These are phyloP conservation scores for Glycine soja DNA, from an alignment of 306 rosid genomes.

Conservation along the genomic window DNA sequence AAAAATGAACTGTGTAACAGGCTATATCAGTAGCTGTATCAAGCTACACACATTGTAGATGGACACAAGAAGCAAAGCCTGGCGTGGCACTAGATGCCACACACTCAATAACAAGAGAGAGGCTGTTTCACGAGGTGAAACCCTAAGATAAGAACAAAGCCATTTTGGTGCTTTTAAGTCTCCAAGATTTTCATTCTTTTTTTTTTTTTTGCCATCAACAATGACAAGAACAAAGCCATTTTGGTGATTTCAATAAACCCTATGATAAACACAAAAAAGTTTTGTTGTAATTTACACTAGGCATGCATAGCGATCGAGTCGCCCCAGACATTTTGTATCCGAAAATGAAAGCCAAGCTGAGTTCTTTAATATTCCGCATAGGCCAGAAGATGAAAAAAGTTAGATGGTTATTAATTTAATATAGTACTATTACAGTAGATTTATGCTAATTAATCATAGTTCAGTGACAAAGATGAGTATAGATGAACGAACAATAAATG, in stretches of 20 bases:
- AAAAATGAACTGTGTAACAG: background rate
- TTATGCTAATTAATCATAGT: background rate
- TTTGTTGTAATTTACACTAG: no score
- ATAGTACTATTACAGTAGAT: no score
- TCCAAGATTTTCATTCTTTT: background rate
- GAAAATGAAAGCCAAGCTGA: background rate
- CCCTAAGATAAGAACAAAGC: no score
- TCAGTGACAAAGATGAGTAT: background rate
- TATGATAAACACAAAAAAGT: background rate
- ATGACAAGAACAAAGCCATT: slow-evolving; percentile 1
- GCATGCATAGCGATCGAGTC: background rate
- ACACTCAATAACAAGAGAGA: background rate
- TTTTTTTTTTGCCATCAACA: background rate
- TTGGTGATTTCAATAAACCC: slow-evolving; percentile 2
- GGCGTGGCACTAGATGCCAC: slow-evolving; percentile 37
- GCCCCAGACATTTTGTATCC: background rate
- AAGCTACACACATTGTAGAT: background rate
- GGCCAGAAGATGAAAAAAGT: background rate
- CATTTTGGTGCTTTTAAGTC: no score
- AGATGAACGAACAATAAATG: background rate
- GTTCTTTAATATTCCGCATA: background rate
- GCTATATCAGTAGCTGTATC: background rate
- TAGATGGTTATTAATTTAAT: background rate
- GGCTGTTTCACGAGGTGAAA: background rate
- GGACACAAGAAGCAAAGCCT: background rate